phyloP scores from a whole-genome alignment of 2,329 filamentous ascomycete genomes.

The Cercospora zeina region DNA sequence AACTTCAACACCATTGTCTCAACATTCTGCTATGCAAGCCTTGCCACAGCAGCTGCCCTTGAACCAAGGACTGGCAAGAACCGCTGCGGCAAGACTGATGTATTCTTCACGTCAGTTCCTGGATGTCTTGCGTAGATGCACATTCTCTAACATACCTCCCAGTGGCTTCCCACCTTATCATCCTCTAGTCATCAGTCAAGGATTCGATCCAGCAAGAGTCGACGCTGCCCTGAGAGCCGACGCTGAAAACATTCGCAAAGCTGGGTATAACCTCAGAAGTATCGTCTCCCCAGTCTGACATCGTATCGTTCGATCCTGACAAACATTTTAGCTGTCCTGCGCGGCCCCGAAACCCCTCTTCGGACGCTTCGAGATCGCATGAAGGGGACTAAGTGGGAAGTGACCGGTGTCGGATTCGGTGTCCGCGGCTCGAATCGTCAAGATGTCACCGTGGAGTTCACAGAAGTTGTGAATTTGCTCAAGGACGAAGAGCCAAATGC shows the following conservation, averaged over 20 bases:
- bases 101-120: slow-evolving; percentile 11
- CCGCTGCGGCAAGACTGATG: slow-evolving; percentile 6
- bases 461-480: slow-evolving; percentile 7
- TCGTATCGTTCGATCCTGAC: background rate
- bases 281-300: background rate
- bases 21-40: background rate
- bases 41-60: background rate
- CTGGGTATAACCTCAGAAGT: slow-evolving; percentile 8
- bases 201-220: slow-evolving; percentile 4
- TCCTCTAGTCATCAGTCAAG: background rate
- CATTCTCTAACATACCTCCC: background rate
- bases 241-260: slow-evolving; percentile 4
- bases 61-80: slow-evolving; percentile 1
- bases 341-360: slow-evolving; percentile 1
- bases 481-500: background rate
- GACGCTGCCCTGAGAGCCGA: background rate
- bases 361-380: slow-evolving; percentile 2
- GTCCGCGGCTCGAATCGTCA: background rate
- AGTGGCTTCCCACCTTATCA: slow-evolving; percentile 9
- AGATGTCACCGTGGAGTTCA: background rate
- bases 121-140: background rate
- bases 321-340: background rate
- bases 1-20: slow-evolving; percentile 1
- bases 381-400: slow-evolving; percentile 4
- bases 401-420: slow-evolving; percentile 5